These are phyloP conservation scores for Diaporthe destruens DNA, from an alignment of 2,329 filamentous ascomycete genomes.

Conservation along the genomic window DNA sequence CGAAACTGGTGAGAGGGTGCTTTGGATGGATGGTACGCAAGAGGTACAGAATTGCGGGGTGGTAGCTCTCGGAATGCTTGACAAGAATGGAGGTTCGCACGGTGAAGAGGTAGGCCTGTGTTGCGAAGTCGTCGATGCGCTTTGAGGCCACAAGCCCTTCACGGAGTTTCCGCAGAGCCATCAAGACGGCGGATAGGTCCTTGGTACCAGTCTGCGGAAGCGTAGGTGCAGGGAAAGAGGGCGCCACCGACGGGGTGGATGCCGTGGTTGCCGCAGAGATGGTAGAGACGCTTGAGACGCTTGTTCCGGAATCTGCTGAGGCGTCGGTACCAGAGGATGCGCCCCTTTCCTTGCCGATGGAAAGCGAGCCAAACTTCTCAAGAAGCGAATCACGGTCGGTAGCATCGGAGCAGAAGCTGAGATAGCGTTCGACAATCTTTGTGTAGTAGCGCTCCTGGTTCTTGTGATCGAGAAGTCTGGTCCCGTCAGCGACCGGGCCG, in stretches of 20 bases:
- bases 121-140: conserved; percentile 83
- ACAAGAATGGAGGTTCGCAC: conserved; percentile 86
- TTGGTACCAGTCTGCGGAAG: conserved; percentile 59
- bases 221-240: conserved; percentile 36
- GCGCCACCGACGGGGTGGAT: conserved; percentile 27
- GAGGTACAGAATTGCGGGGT: conserved; percentile 85
- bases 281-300: conserved; percentile 20
- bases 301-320: conserved; percentile 36
- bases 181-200: conserved; percentile 80
- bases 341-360: conserved; percentile 48
- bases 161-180: conserved; percentile 89
- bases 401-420: conserved; percentile 85
- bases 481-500: conserved; percentile 24
- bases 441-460: conserved; percentile 88
- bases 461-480: conserved; percentile 78
- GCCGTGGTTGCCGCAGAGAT: conserved; percentile 42
- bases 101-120: conserved; percentile 92
- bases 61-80: conserved; percentile 88
- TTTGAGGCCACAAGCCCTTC: conserved; percentile 88
- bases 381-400: conserved; percentile 80
- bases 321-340: conserved; percentile 40
- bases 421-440: conserved; percentile 88
- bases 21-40: conserved; percentile 77
- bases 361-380: conserved; percentile 78
- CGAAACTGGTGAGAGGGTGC: conserved; percentile 76